phyloP scores from a whole-genome alignment of 306 rosid genomes.

The Dryas alaskensis region DNA sequence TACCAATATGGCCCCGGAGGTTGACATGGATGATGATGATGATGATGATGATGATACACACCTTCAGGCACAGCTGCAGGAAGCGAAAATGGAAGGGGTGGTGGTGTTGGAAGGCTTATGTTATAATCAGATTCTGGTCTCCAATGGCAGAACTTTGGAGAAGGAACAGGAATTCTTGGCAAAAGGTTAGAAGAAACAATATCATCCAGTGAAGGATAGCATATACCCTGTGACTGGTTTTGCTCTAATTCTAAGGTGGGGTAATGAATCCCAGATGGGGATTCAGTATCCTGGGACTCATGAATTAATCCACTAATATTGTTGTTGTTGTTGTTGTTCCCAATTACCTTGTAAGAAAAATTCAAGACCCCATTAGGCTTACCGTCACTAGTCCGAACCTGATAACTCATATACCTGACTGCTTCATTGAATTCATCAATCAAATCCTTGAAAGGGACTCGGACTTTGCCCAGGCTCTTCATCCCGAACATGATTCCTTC shows the following conservation, averaged over 20 bases:
- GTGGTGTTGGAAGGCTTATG: neutral
- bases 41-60: neutral
- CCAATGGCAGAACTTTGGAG: neutral
- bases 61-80: neutral
- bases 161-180: conserved; percentile 15
- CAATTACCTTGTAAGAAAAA: conserved; percentile 27
- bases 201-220: conserved; percentile 15
- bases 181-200: neutral
- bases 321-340: neutral
- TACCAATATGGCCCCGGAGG: neutral
- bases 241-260: conserved; percentile 12
- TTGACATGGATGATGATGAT: neutral
- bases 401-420: conserved; percentile 30
- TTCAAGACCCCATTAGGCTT: conserved; percentile 38
- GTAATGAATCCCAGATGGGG: neutral
- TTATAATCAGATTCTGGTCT: neutral
- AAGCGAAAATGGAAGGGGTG: neutral
- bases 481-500: conserved; percentile 29
- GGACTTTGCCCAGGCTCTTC: conserved; percentile 32
- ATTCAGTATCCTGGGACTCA: neutral
- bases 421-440: conserved; percentile 26
- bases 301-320: neutral
- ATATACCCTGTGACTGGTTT: neutral
- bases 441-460: conserved; percentile 32
- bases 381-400: conserved; percentile 24